Evolutionary conservation across 1,284 basidiomycete species (phyloP), one percentile per base, ranked within the genome.

Genomic region (Trichosporon inkin): DNA sequence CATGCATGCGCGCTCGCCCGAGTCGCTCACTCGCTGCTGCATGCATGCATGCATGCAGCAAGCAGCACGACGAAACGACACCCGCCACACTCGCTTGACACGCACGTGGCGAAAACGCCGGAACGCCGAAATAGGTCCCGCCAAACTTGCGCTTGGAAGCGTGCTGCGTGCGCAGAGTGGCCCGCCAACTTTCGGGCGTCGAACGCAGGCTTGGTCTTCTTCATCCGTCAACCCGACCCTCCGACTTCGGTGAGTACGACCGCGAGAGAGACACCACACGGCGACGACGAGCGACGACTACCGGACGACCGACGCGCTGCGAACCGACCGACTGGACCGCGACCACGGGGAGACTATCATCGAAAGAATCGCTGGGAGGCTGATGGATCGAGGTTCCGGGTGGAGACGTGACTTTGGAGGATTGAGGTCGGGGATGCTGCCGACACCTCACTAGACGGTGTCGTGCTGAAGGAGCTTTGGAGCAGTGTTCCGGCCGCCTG

Each of bases 31-130:
- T n/a, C n/a, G n/a, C n/a, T n/a, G n/a, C n/a, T n/a, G n/a, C n/a
- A 32, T 32, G 28, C 28, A 8, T 32, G 28, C 28, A 32, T 32
- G 28, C n/a, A n/a, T n/a, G n/a, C n/a, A n/a, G n/a, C n/a, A n/a
- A n/a, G n/a, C n/a, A n/a, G n/a, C 28, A 32, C 8, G 36, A 4
- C 36, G 3, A 38, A 5, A 38, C 13, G 3, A 10, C 36, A 32
- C 22, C n/a, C 28, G 44, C 44, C 44, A 49, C 44, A 49, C 28
- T 28, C 24, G n/a, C 10, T 49, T 49, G 44, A 7, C 2, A 28
- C 22, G n/a, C 44, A 49, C 44, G 44, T 49, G 44, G 44, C 28
- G 24, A 5, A 28, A 49, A 49, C 44, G 44, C 44, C 44, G 44
- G 28, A 49, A 22, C 44, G 44, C 44, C 44, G 44, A 49, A 49